A percentile compares a stretch with the other conserved stretches of the same genome.
Evolutionary conservation across 306 rosid species (phyloP).

Genomic region (Cicer chorassanicum): DNA sequence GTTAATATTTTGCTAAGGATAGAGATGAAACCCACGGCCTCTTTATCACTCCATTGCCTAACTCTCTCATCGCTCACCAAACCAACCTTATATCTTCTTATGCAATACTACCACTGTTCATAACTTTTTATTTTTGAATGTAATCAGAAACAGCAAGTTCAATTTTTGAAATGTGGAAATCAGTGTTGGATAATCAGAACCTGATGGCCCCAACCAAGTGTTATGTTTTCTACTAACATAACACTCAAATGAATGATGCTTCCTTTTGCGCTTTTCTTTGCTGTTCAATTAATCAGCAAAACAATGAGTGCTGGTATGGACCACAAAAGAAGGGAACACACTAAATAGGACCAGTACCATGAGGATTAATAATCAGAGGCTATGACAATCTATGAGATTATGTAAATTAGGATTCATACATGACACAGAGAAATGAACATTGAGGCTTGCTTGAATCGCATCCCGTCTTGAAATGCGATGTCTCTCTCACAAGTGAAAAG

Average conservation of each 20-base stretch:
- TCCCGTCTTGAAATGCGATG: background rate
- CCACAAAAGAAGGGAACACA: constrained; percentile 32
- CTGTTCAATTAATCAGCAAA: constrained; percentile 7
- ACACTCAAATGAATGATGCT: constrained; percentile 24
- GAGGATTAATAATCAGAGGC: constrained; percentile 35
- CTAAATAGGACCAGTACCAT: constrained; percentile 41
- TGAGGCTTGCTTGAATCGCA: constrained; percentile 5
- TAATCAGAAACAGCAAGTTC: background rate
- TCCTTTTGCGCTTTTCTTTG: constrained; percentile 21
- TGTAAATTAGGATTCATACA: constrained; percentile 14
- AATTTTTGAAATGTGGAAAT: constrained; percentile 15
- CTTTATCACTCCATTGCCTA: too few species aligned
- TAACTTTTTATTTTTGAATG: background rate
- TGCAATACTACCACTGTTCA: background rate
- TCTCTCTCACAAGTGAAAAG: background rate
- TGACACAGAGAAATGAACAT: constrained; percentile 37
- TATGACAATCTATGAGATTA: constrained; percentile 20
- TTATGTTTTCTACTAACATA: constrained; percentile 7
- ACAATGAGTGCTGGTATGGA: background rate
- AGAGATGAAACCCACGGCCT: too few species aligned
- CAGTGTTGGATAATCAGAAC: background rate
- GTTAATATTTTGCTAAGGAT: too few species aligned
- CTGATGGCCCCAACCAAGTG: background rate
- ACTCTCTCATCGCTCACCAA: too few species aligned
- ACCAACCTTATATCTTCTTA: too few species aligned